phyloP scores from a whole-genome alignment of 805 yeast species.

The Saccharomyces jurei region DNA sequence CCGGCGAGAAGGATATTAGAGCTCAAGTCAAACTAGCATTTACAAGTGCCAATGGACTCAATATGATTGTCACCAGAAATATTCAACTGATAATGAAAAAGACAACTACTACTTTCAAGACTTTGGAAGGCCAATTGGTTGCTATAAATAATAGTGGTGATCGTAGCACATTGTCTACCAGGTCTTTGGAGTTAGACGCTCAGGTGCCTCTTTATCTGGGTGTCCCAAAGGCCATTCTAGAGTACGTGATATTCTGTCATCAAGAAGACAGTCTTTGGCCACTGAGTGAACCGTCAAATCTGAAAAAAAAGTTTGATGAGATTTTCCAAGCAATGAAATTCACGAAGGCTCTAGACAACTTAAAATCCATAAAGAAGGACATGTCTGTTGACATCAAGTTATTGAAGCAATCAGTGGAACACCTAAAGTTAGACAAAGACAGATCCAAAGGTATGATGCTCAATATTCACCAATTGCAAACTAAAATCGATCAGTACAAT shows the following conservation, averaged over 20 bases:
- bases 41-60: conserved; percentile 58
- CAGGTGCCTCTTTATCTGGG: conserved; percentile 81
- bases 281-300: conserved; percentile 74
- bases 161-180: conserved; percentile 66
- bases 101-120: conserved; percentile 67
- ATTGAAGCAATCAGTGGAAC: conserved; percentile 70
- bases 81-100: conserved; percentile 65
- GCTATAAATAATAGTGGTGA: conserved; percentile 54
- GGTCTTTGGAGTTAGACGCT: conserved; percentile 74
- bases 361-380: conserved; percentile 71
- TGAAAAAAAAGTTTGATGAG: conserved; percentile 92
- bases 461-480: conserved; percentile 38
- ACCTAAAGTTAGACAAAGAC: conserved; percentile 62
- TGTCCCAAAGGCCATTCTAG: conserved; percentile 77
- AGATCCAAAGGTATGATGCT: conserved; percentile 55
- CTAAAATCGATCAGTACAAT: conserved; percentile 38
- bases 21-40: conserved; percentile 91
- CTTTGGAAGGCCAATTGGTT: conserved; percentile 81
- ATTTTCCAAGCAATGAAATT: conserved; percentile 92
- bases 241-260: conserved; percentile 92
- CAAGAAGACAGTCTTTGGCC: conserved; percentile 99
- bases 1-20: conserved; percentile 65
- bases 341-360: conserved; percentile 77
- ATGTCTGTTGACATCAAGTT: conserved; percentile 67
- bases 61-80: conserved; percentile 80